phyloP scores from a whole-genome alignment of 1,284 basidiomycete species.

The Fomes fomentarius region DNA sequence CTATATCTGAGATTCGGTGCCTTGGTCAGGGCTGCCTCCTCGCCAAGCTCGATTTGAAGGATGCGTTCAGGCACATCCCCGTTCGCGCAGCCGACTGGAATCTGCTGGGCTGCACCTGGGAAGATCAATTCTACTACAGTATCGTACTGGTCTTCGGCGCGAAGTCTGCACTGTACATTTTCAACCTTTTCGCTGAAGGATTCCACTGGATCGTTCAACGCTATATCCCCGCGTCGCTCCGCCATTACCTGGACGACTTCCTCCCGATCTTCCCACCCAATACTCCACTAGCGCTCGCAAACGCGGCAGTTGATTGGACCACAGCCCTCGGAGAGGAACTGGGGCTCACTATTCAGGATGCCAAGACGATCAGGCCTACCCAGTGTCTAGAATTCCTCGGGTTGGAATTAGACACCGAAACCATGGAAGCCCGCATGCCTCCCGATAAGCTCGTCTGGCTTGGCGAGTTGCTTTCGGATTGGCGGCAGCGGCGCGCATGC shows the following conservation, averaged over 20 bases:
- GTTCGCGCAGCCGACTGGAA: slow-evolving; percentile 35
- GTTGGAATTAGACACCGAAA: slow-evolving; percentile 6
- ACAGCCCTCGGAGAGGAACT: slow-evolving; percentile 4
- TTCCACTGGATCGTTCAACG: slow-evolving; percentile 39
- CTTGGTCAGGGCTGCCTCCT: slow-evolving; percentile 36
- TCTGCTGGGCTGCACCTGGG: slow-evolving; percentile 39
- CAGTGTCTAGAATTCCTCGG: slow-evolving; percentile 6
- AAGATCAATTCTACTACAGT: slow-evolving; percentile 32
- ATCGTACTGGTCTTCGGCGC: slow-evolving; percentile 31
- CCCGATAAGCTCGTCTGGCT: slow-evolving; percentile 7
- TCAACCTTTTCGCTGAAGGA: slow-evolving; percentile 41
- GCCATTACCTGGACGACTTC: slow-evolving; percentile 12
- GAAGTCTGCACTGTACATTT: slow-evolving; percentile 39
- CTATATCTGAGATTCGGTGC: slow-evolving; percentile 8
- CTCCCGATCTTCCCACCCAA: slow-evolving; percentile 4
- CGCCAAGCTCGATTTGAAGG: slow-evolving; percentile 42
- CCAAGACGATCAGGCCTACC: slow-evolving; percentile 1
- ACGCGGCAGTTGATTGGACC: background rate
- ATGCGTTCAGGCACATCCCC: slow-evolving; percentile 41
- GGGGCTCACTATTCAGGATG: background rate
- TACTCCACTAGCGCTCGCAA: background rate
- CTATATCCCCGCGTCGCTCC: slow-evolving; percentile 1
- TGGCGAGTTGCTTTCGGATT: background rate
- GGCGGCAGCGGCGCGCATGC: background rate
- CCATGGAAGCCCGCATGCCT: slow-evolving; percentile 8